These are phyloP conservation scores for Ampelomyces quisqualis DNA, from an alignment of 2,329 filamentous ascomycete genomes.

Conservation along the genomic window DNA sequence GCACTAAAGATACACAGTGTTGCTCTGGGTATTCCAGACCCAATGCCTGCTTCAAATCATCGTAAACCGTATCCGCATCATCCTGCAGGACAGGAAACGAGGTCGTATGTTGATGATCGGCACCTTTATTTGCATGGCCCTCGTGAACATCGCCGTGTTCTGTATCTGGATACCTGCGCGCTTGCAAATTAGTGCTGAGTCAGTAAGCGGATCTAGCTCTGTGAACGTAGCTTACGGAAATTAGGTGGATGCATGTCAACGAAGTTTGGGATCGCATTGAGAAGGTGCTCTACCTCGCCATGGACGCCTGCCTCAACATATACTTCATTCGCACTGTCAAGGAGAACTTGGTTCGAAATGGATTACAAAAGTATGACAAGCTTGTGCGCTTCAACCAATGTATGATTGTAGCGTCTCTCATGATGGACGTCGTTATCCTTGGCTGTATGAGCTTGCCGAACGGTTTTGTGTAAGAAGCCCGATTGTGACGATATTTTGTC, in stretches of 20 bases:
- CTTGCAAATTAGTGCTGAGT: slow-evolving; percentile 23
- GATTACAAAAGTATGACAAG: slow-evolving; percentile 28
- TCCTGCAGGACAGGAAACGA: slow-evolving; percentile 19
- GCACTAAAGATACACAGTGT: slow-evolving; percentile 14
- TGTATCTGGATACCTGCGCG: slow-evolving; percentile 33
- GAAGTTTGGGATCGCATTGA: slow-evolving; percentile 31
- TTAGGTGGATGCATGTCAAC: slow-evolving; percentile 26
- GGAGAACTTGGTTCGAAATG: slow-evolving; percentile 28
- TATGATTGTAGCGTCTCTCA: slow-evolving; percentile 28
- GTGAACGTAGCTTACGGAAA: neutral
- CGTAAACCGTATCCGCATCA: slow-evolving; percentile 31
- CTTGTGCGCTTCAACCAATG: slow-evolving; percentile 29
- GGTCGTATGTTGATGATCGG: slow-evolving; percentile 16
- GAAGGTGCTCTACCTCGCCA: slow-evolving; percentile 27
- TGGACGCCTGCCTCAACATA: slow-evolving; percentile 27
- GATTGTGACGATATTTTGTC: neutral
- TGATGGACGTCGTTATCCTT: slow-evolving; percentile 43
- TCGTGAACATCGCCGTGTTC: slow-evolving; percentile 36
- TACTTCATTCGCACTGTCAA: slow-evolving; percentile 31
- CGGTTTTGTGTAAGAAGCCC: slow-evolving; percentile 39
- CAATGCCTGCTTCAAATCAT: slow-evolving; percentile 36
- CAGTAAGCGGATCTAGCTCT: neutral
- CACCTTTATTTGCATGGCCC: slow-evolving; percentile 17
- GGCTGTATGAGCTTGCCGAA: slow-evolving; percentile 48
- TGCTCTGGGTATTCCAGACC: slow-evolving; percentile 31